Evolutionary conservation across 192 early-diverging fungal species (phyloP).

Genomic region (Backusella westeae): DNA sequence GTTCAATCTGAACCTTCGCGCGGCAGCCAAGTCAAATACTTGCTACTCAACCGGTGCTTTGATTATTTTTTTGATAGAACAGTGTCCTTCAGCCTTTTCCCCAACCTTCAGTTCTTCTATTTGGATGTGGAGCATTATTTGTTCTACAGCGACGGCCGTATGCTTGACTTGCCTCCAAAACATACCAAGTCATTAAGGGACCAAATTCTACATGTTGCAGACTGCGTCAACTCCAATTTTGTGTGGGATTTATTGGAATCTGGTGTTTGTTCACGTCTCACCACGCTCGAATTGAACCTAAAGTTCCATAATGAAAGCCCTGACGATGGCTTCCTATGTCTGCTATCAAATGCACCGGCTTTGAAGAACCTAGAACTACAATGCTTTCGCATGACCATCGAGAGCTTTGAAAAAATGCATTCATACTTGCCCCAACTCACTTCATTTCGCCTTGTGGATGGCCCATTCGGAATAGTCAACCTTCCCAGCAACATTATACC

Average conservation of each 20-base stretch:
- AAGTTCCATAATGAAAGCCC: neutral
- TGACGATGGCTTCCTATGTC: neutral
- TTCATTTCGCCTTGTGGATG: neutral
- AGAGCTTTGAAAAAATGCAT: neutral
- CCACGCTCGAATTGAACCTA: neutral
- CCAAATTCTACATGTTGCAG: neutral
- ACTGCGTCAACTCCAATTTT: neutral
- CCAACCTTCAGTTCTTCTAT: neutral
- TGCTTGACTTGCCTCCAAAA: slow-evolving; percentile 1
- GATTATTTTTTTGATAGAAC: neutral
- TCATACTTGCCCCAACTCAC: neutral
- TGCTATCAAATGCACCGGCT: neutral
- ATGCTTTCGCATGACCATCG: neutral
- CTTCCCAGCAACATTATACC: neutral
- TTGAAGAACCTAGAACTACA: neutral
- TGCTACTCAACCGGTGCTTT: neutral
- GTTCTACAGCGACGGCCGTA: neutral
- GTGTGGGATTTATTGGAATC: neutral
- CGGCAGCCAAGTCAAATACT: neutral
- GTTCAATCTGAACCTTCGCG: neutral
- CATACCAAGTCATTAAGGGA: neutral
- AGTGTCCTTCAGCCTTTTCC: neutral
- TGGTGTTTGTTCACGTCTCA: neutral
- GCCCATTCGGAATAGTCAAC: neutral
- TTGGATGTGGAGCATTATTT: slow-evolving; percentile 1